These are phyloP conservation scores for Tetracladium marchalianum DNA, from an alignment of 495 filamentous ascomycete genomes.

Conservation along the genomic window DNA sequence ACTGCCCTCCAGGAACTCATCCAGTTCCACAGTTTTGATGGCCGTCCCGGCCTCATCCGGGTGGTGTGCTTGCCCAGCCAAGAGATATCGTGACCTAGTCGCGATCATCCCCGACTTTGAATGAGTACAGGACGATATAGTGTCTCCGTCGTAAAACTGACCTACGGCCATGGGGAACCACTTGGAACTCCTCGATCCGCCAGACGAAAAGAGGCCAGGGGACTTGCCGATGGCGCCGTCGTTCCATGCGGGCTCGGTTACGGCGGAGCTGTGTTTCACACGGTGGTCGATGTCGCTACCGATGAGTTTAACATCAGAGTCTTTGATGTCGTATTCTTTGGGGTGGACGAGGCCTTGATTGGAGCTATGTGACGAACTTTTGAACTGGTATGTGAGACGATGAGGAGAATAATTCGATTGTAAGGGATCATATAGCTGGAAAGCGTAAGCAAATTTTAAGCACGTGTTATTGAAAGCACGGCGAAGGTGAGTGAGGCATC, in stretches of 20 bases:
- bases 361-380: too few species aligned
- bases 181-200: constrained; percentile 53
- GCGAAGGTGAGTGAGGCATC: too few species aligned
- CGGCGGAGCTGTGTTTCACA: constrained; percentile 51
- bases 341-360: constrained; percentile 25
- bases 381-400: too few species aligned
- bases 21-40: constrained; percentile 55
- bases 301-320: constrained; percentile 53
- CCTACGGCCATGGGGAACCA: constrained; percentile 51
- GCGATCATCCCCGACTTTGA: constrained; percentile 34
- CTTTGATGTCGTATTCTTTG: constrained; percentile 51
- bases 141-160: constrained; percentile 52
- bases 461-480: too few species aligned
- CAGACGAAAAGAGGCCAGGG: constrained; percentile 42
- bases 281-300: constrained; percentile 48
- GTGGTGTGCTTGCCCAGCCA: constrained; percentile 50
- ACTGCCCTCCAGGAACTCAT: constrained; percentile 53
- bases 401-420: too few species aligned
- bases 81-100: constrained; percentile 47
- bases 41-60: constrained; percentile 53
- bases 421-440: too few species aligned
- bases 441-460: too few species aligned
- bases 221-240: constrained; percentile 34
- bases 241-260: constrained; percentile 53
- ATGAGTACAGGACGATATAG: constrained; percentile 49